Evolutionary conservation across 2,329 filamentous ascomycete species (phyloP).

Genomic region (Trichophyton equinum): DNA sequence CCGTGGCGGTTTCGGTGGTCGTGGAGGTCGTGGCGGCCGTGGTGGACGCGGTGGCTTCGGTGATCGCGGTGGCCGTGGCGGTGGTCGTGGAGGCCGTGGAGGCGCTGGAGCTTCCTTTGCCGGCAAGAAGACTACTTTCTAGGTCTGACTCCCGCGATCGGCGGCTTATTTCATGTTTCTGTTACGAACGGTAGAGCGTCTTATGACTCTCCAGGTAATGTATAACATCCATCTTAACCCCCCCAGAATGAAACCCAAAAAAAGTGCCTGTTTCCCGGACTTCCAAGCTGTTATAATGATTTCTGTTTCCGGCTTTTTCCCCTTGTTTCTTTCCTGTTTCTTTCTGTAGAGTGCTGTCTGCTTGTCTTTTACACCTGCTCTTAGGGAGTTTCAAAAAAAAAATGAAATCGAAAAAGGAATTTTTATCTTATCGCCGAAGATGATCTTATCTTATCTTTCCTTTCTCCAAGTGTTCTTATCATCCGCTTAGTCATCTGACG

Average conservation of each 20-base stretch:
- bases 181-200: neutral
- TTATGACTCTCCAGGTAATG: constrained; percentile 9
- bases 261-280: neutral
- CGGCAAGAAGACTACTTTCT: constrained; percentile 70
- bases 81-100: constrained; percentile 38
- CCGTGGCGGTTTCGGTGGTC: constrained; percentile 35
- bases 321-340: neutral
- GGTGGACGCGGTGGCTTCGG: constrained; percentile 42
- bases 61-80: constrained; percentile 29
- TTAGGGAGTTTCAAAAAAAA: neutral
- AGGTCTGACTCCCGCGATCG: constrained; percentile 15
- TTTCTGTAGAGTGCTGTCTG: neutral
- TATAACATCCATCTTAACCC: constrained; percentile 5
- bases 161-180: neutral
- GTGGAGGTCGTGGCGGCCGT: constrained; percentile 42
- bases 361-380: neutral
- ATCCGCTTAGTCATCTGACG: neutral
- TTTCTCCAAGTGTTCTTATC: neutral
- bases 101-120: constrained; percentile 44
- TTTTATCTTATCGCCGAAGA: neutral
- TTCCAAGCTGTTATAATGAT: neutral
- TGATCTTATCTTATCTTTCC: neutral
- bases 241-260: neutral
- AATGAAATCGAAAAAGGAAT: neutral
- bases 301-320: neutral